A percentile compares a stretch with the other conserved stretches of the same genome.
These are phyloP conservation scores for Trichoderma pleuroti DNA, from an alignment of 2,329 filamentous ascomycete genomes.

Conservation along the genomic window DNA sequence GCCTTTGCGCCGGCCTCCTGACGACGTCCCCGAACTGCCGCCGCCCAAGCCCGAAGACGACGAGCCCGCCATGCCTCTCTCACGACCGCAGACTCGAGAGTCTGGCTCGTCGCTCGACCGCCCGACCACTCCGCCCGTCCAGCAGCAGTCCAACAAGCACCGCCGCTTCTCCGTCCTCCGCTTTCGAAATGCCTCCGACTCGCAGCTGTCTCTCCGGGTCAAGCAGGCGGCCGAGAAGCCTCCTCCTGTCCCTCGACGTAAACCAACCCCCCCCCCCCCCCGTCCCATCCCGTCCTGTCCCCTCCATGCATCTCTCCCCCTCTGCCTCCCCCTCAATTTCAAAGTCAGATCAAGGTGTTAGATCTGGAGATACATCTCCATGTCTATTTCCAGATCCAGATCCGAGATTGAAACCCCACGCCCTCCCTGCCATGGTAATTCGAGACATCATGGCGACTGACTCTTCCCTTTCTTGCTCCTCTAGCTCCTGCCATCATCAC, in stretches of 20 bases:
- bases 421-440: conserved; percentile 3
- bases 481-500: conserved; percentile 77
- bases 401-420: background rate
- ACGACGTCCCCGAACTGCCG: conserved; percentile 25
- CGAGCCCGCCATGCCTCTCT: conserved; percentile 14
- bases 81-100: conserved; percentile 25
- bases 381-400: background rate
- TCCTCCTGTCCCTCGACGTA: conserved; percentile 57
- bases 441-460: conserved; percentile 27
- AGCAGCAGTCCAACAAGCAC: conserved; percentile 55
- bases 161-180: conserved; percentile 69
- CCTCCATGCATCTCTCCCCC: background rate
- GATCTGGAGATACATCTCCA: background rate
- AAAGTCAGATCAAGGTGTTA: background rate
- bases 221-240: conserved; percentile 62
- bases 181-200: conserved; percentile 90
- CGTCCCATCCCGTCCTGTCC: background rate
- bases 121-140: conserved; percentile 41
- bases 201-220: conserved; percentile 73
- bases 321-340: background rate
- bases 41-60: conserved; percentile 15
- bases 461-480: conserved; percentile 21
- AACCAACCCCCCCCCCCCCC: conserved; percentile 12
- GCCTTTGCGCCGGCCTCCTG: conserved; percentile 31
- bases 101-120: conserved; percentile 23